Evolutionary conservation across 768 basidiomycete genomes (phyloP).

Genomic region (Tylopilus plumbeoviolaceoides): DNA sequence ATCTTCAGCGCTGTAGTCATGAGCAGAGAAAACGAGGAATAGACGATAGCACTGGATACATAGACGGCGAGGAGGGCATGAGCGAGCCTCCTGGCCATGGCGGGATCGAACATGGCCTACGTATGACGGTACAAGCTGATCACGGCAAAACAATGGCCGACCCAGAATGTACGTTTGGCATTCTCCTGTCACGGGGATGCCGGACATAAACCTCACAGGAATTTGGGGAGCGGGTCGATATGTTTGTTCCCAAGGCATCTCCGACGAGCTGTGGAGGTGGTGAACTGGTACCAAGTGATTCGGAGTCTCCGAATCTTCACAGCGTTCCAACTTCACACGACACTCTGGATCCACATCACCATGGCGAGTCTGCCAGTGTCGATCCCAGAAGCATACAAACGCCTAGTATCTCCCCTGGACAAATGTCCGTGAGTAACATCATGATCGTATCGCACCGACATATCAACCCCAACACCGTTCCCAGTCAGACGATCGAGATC

Average conservation of each 20-base stretch:
- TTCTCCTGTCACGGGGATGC: constrained; percentile 3
- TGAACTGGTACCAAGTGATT: too few species aligned
- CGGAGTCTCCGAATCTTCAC: too few species aligned
- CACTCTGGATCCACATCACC: background rate
- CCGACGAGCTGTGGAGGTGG: too few species aligned
- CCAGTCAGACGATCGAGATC: constrained; percentile 50
- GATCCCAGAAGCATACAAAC: constrained; percentile 11
- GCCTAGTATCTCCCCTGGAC: constrained; percentile 22
- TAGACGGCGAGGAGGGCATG: constrained; percentile 21
- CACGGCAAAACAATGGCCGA: background rate
- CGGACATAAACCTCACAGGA: background rate
- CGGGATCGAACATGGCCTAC: constrained; percentile 3
- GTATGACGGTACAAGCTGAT: background rate
- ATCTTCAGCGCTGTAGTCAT: constrained; percentile 8
- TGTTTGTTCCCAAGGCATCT: background rate
- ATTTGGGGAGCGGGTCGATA: background rate
- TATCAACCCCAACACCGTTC: background rate
- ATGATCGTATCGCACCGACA: background rate
- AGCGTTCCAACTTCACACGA: too few species aligned
- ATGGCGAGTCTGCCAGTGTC: background rate
- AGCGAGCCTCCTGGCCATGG: constrained; percentile 11
- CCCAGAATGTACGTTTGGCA: constrained; percentile 14
- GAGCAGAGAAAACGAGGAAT: constrained; percentile 28
- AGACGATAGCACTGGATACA: constrained; percentile 26
- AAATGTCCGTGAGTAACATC: constrained; percentile 24